phyloP scores from a whole-genome alignment of 495 filamentous ascomycete species.

The Podospora pseudocomata region DNA sequence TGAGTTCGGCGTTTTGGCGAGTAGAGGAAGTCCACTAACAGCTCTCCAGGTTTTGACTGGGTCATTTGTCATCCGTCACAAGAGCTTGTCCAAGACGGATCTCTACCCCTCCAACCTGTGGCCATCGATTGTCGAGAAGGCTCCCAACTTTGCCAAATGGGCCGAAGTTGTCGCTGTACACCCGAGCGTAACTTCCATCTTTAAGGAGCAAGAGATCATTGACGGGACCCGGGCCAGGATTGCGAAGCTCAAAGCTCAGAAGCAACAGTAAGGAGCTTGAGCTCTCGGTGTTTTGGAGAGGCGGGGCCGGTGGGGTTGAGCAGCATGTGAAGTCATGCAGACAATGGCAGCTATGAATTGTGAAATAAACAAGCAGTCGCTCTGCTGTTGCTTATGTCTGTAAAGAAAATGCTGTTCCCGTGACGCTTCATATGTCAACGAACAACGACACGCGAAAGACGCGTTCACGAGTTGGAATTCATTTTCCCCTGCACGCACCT shows the following conservation, averaged over 20 bases:
- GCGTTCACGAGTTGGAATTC: not conserved
- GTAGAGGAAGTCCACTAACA: not conserved
- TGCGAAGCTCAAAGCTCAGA: constrained; percentile 28
- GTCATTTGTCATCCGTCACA: constrained; percentile 61
- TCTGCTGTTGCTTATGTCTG: not conserved
- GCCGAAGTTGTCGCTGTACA: constrained; percentile 56
- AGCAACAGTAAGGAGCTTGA: constrained; percentile 1
- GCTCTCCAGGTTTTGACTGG: constrained; percentile 56
- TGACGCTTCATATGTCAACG: too few species aligned
- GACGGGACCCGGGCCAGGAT: constrained; percentile 34
- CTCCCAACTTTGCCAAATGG: constrained; percentile 68
- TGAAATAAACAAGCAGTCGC: not conserved
- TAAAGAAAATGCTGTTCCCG: not conserved
- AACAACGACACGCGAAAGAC: not conserved
- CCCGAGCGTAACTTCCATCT: constrained; percentile 67
- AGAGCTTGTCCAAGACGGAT: constrained; percentile 48
- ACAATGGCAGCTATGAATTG: not conserved
- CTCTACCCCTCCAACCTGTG: constrained; percentile 51
- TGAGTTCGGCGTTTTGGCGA: constrained; percentile 32
- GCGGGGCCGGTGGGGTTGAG: not conserved
- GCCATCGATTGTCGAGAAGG: constrained; percentile 44
- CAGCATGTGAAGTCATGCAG: not conserved
- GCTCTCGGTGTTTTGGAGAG: not conserved
- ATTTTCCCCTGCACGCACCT: not conserved
- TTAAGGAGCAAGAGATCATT: constrained; percentile 42